These are phyloP conservation scores for Talaromyces albobiverticillius DNA, from an alignment of 2,329 filamentous ascomycete species.

Conservation along the genomic window DNA sequence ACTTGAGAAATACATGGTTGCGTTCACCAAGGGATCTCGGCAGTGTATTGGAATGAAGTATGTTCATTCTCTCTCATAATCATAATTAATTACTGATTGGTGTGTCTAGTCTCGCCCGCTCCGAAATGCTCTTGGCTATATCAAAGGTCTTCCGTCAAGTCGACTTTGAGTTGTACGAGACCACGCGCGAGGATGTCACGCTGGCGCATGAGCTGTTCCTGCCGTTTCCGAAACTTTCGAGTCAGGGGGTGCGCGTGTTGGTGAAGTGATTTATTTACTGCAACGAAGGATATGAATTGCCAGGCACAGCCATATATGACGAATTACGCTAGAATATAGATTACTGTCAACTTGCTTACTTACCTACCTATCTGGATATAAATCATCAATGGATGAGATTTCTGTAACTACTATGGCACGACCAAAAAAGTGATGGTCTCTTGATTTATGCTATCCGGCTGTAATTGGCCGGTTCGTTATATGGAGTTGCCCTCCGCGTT, in stretches of 20 bases:
- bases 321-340: no score
- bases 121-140: slow-evolving; percentile 9
- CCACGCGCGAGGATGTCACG: slow-evolving; percentile 9
- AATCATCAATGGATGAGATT: no score
- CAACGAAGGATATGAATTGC: no score
- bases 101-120: slow-evolving; percentile 7
- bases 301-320: no score
- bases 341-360: no score
- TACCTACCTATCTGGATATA: no score
- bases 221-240: slow-evolving; percentile 11
- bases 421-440: no score
- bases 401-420: no score
- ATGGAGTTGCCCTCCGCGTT: no score
- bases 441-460: no score
- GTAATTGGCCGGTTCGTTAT: no score
- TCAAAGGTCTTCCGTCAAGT: slow-evolving; percentile 12
- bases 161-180: slow-evolving; percentile 10
- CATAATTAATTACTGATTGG: no score
- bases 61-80: slow-evolving; percentile 1
- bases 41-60: slow-evolving; percentile 21
- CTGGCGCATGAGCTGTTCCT: slow-evolving; percentile 12
- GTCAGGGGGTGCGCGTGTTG: slow-evolving; percentile 7
- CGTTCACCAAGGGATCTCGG: slow-evolving; percentile 20
- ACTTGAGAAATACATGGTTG: slow-evolving; percentile 20
- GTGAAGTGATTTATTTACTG: slow-evolving; percentile 8